These are phyloP conservation scores for Paraphoma chrysanthemicola DNA, from an alignment of 2,329 filamentous ascomycete species.

Conservation along the genomic window DNA sequence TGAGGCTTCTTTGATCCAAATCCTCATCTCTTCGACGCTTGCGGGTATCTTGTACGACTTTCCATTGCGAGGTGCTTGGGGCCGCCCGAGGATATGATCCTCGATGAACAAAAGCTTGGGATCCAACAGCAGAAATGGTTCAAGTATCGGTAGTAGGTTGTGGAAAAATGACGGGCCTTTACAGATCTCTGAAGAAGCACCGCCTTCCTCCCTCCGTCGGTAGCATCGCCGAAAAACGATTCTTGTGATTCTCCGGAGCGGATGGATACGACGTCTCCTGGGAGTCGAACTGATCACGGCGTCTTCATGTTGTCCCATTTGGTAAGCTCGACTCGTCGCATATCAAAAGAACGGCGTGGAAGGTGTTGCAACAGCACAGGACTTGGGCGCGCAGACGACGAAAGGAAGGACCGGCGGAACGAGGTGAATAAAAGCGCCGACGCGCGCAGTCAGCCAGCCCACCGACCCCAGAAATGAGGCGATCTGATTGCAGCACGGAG, in stretches of 20 bases:
- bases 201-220: not conserved
- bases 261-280: constrained; percentile 12
- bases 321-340: too few species aligned
- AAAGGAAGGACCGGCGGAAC: too few species aligned
- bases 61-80: not conserved
- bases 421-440: too few species aligned
- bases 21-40: constrained; percentile 7
- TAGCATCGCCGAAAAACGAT: constrained; percentile 3
- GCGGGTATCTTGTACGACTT: not conserved
- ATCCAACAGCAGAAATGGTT: constrained; percentile 19
- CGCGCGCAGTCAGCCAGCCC: too few species aligned
- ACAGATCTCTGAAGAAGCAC: constrained; percentile 7
- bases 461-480: too few species aligned
- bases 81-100: constrained; percentile 17
- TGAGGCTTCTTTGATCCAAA: constrained; percentile 6
- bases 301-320: constrained; percentile 1
- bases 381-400: too few species aligned
- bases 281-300: constrained; percentile 1
- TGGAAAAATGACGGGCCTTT: constrained; percentile 17
- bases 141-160: constrained; percentile 19
- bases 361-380: too few species aligned
- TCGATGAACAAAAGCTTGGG: constrained; percentile 19
- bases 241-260: constrained; percentile 9
- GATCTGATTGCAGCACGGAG: too few species aligned
- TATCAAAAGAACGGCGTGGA: too few species aligned